Base-by-base conservation (phyloP, 371 early-diverging fungal genomes). In the Mortierella sp. region DNA sequence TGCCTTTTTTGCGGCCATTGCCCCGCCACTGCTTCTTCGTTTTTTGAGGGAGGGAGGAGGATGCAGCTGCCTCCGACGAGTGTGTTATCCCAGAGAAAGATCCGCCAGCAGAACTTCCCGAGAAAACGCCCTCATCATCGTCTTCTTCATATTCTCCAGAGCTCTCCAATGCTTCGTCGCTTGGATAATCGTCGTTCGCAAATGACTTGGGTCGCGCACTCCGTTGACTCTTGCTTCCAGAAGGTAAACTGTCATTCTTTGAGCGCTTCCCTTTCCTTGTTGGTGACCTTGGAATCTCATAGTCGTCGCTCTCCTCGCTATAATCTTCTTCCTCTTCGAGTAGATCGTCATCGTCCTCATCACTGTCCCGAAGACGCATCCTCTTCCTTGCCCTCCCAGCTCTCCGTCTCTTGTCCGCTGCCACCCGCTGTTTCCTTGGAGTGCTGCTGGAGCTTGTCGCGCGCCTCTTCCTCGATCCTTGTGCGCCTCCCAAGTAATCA, bases 131-230 rank as follows among this genome's bases (percentile, higher is more conserved):
- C 27, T 80, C 76, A 37, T 80, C 80, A 24, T 73, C 62, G 21
- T 65, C 70, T 4, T 78, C 72, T 15, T 65, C 70, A 4, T 78
- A 69, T 15, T 44, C 32, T 6, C 47, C 80, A 56, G 26, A 82
- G 31, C 46, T 67, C 64, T 69, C 83, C 57, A 44, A 72, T 60
- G 41, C 55, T 70, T 80, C 84, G 70, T 60, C 83, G 66, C 69
- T 84, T 50, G 70, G 73, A 31, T 70, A 66, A 27, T 66, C 69
- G 37, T 61, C 58, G 19, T 66, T 79, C 2, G 64, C 61, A 31
- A 69, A 75, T 43, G 56, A 64, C 53, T 60, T 64, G 2, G 71
- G 69, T 17, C 72, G 53, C 2, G 72, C 63, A n/a, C 71, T 69
- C 34, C 72, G 19, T 49, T 68, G 65, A 60, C 79, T 31, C 70